Evolutionary conservation across 106 monocot species (phyloP).

Genomic region (Platanthera zijinensis): DNA sequence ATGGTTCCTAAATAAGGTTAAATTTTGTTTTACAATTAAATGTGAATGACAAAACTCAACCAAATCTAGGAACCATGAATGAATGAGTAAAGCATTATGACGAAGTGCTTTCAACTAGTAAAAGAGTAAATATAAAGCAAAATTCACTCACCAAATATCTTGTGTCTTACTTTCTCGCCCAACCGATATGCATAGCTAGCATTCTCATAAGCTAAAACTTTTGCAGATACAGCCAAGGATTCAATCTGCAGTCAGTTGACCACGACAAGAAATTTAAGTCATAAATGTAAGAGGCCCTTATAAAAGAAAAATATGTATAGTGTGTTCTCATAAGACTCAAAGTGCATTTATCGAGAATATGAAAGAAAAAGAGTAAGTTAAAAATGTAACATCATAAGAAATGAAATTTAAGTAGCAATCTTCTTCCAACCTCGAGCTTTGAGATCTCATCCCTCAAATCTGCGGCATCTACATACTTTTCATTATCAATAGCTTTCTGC

Average conservation of each 20-base stretch:
- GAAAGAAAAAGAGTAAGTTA: not conserved
- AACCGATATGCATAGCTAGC: conserved; percentile 80
- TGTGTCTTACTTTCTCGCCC: conserved; percentile 83
- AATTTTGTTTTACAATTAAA: not conserved
- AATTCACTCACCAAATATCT: conserved; percentile 52
- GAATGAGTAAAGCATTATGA: not conserved
- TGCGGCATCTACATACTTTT: conserved; percentile 74
- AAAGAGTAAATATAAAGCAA: not conserved
- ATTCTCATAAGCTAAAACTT: conserved; percentile 78
- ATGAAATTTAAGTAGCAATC: not conserved
- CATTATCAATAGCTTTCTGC: conserved; percentile 74
- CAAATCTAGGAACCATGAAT: not conserved
- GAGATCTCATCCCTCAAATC: conserved; percentile 76
- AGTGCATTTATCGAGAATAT: not conserved
- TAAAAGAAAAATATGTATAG: too few relatives aligned
- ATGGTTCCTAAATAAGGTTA: not conserved
- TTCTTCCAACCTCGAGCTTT: conserved; percentile 56
- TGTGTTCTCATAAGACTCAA: not conserved
- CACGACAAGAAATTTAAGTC: not conserved
- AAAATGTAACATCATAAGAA: not conserved
- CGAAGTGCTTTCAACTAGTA: not conserved
- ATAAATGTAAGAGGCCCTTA: too few relatives aligned
- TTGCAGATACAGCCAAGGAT: conserved; percentile 82
- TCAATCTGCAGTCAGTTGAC: conserved; percentile 44
- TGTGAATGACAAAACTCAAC: not conserved